Conservation (phyloP, 768 basidiomycete genomes). For the Leccinum rimulosum region DNA sequence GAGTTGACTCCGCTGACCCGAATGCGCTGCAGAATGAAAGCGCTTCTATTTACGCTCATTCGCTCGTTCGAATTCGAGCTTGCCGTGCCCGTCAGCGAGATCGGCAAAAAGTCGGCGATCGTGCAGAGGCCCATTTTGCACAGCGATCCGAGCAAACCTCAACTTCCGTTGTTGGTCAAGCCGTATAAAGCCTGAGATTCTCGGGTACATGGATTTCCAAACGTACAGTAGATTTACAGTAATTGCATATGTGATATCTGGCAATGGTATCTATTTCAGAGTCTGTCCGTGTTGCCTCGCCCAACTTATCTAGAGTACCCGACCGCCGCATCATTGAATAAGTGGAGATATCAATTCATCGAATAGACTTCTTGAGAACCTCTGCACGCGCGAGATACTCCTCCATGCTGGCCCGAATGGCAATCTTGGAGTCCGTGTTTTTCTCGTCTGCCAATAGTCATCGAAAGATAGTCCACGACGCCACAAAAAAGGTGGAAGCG, state of each 20-base stretch:
- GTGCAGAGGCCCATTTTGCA: constrained; percentile 45
- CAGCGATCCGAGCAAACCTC: constrained; percentile 39
- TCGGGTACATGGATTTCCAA: background rate
- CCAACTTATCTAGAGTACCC: background rate
- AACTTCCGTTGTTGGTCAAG: constrained; percentile 40
- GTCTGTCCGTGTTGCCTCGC: background rate
- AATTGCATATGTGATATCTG: background rate
- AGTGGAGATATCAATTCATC: background rate
- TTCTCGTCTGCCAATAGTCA: constrained; percentile 54
- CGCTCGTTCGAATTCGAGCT: constrained; percentile 53
- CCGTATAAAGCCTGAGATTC: background rate
- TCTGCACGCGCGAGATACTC: constrained; percentile 92
- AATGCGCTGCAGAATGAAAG: background rate
- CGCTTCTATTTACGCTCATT: constrained; percentile 30
- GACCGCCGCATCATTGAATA: background rate
- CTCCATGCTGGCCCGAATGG: constrained; percentile 81
- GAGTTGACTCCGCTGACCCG: background rate
- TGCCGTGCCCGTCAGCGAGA: constrained; percentile 45
- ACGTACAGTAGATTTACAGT: background rate
- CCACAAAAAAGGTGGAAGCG: too few relatives aligned
- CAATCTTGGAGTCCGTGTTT: constrained; percentile 81
- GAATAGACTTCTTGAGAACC: constrained; percentile 65
- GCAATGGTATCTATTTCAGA: background rate
- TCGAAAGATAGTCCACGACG: background rate
- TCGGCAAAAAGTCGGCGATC: constrained; percentile 29